Evolutionary conservation across 2,329 filamentous ascomycete genomes (phyloP), one percentile per base, ranked within the genome.

Genomic region (Neoarthrinium moseri): DNA sequence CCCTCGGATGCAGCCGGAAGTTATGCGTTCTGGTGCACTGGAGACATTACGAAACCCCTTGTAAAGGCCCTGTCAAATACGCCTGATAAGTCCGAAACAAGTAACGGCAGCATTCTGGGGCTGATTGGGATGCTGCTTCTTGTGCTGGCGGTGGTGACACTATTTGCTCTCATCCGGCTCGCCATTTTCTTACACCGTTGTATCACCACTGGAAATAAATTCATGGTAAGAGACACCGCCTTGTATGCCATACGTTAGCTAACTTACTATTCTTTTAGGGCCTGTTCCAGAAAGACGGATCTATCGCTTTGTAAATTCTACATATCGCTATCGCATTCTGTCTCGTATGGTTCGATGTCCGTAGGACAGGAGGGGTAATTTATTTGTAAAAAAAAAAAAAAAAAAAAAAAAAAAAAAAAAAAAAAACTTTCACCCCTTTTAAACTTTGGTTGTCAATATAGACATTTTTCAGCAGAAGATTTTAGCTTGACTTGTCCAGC

Each of bases 31-130:
- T 39, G 34, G 43, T 46, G 43, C 43, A 18, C 34, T n/a, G 43
- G 43, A 13, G 27, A 27, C 23, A 26, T 32, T 15, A 20, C 39
- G 36, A 13, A 72, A 53, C 8, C 57, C 15, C 37, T 26, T 4
- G n/a, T 12, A 18, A 17, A 20, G 15, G n/a, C 23, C 5, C n/a
- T 26, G 15, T 6, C 35, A 13, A 1, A 23, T n/a, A 8, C 20
- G n/a, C 23, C 15, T 5, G 12, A 13, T 5, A 29, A 21, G 32
- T 15, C 32, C n/a, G 21, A 30, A 2, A 29, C 12, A 2, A 23
- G 8, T 7, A 26, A 26, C 1, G 37, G 37, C 1, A 17, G 37
- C 10, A 15, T 40, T 17, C 30, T 23, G 37, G 23, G 23, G 12
- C 24, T 40, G 13, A 17, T 40, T 24, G 37, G 37, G 24, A 40